Base-by-base conservation (phyloP, 1,139 yeast genomes). In the Spencermartinsiella ligniputridi region DNA sequence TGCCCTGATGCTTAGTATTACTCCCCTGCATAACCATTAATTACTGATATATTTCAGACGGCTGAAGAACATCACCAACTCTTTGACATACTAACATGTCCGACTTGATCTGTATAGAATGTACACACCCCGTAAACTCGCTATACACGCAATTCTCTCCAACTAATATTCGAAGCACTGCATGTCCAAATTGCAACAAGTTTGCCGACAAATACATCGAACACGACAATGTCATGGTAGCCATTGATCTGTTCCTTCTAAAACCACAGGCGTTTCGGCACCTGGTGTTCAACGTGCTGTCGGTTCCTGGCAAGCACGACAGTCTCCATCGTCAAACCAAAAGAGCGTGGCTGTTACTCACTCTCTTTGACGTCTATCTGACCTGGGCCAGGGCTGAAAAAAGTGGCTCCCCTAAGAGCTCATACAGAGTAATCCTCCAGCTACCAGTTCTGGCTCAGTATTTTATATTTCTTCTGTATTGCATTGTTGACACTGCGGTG, bases 31-130 rank as follows among this genome's bases (percentile, higher is more conserved):
- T n/a, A n/a, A n/a, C n/a, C n/a, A n/a, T n/a, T n/a, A n/a, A n/a
- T n/a, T n/a, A n/a, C n/a, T n/a, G n/a, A n/a, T n/a, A n/a, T n/a
- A n/a, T n/a, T n/a, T n/a, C n/a, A n/a, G n/a, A n/a, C n/a, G n/a
- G n/a, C n/a, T n/a, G n/a, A n/a, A n/a, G n/a, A n/a, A n/a, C n/a
- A n/a, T n/a, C n/a, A n/a, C n/a, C n/a, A n/a, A n/a, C n/a, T n/a
- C n/a, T n/a, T n/a, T n/a, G n/a, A n/a, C n/a, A n/a, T n/a, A n/a
- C n/a, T n/a, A n/a, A n/a, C n/a, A n/a, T n/a, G n/a, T n/a, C n/a
- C n/a, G n/a, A n/a, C n/a, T 88, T 90, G 96, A 81, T 89, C 52
- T 92, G 98, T 63, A 84, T 90, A 20, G 95, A 89, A 63, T 92
- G 98, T 64, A 76, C 80, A 16, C 69, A 74, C 41, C 78, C 83